Base-by-base conservation (phyloP, 345 rosid species). In the Linum trigynum region DNA sequence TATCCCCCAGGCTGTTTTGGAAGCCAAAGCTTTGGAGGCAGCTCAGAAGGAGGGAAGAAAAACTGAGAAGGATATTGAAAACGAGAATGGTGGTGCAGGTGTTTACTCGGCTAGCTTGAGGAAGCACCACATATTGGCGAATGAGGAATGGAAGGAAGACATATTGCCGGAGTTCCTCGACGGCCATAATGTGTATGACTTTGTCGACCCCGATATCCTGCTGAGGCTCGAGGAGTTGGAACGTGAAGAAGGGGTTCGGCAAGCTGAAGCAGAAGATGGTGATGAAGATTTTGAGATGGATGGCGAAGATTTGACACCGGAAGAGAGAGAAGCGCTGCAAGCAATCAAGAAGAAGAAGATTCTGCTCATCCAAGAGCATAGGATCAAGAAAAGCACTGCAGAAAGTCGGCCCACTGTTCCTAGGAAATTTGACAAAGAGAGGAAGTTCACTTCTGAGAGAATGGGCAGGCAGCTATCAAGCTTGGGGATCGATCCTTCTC, bases 61-160 rank as follows among this genome's bases (percentile, higher is more conserved):
- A 69, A 82, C 85, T 39, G 84, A 83, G 71, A 89, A 80, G 80
- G 95, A 92, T 63, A 75, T 92, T 84, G 98, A 92, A 76, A 71
- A 92, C 50, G 96, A 92, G 70, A 89, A 89, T 59, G 98, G 98
- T 43, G 96, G 98, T 58, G 96, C 96, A 57, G 98, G 98, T 61
- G 96, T 89, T 38, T 92, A 92, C 67, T 89, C 98, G 68, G 92
- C 92, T 66, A 85, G 82, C 73, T 80, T 92, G 79, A 87, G 38
- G 78, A 92, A 89, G 89, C 61, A 92, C 56, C 87, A 92, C 73
- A 77, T 92, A 67, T 82, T 92, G 74, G 80, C 84, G 0, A 68
- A 78, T 67, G 92, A 89, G 2, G 96, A 87, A 72, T 92, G 98
- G 98, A 92, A 92, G 70, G 91, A 87, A 23, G 98, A 92, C 77